phyloP scores from a whole-genome alignment of 495 filamentous ascomycete species.

The Saxophila tyrrhenica region DNA sequence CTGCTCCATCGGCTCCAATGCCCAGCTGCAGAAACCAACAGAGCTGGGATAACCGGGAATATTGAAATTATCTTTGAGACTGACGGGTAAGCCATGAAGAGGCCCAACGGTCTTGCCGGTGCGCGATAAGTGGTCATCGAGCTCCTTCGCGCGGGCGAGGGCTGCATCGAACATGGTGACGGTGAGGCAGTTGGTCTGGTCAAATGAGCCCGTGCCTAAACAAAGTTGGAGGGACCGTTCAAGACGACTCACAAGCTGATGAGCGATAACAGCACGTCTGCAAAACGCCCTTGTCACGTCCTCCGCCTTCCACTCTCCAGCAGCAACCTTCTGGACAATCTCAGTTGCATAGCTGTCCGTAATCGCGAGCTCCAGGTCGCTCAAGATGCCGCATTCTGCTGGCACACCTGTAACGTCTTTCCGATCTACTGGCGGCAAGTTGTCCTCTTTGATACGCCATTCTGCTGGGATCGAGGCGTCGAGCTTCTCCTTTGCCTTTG shows the following conservation, averaged over 20 bases:
- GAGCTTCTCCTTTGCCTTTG: conserved; percentile 12
- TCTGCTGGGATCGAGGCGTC: conserved; percentile 9
- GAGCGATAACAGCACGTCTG: conserved; percentile 45
- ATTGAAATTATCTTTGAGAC: conserved; percentile 32
- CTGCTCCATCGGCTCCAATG: conserved; percentile 19
- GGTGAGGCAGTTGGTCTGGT: conserved; percentile 46
- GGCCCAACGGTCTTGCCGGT: conserved; percentile 35
- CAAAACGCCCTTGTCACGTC: conserved; percentile 47
- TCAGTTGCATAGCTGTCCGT: conserved; percentile 16
- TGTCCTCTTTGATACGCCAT: conserved; percentile 11
- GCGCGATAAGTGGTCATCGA: conserved; percentile 37
- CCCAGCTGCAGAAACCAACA: conserved; percentile 25
- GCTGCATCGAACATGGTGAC: conserved; percentile 55
- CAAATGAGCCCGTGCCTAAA: not conserved
- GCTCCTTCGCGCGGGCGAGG: conserved; percentile 43
- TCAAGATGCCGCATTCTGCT: conserved; percentile 12
- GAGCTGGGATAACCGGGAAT: conserved; percentile 9
- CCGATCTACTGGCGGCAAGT: conserved; percentile 11
- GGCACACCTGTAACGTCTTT: conserved; percentile 16
- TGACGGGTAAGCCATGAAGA: conserved; percentile 28
- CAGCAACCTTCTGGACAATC: conserved; percentile 16
- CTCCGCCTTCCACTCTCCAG: conserved; percentile 19
- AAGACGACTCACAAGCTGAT: conserved; percentile 38
- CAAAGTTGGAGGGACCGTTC: not conserved
- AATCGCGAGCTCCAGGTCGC: conserved; percentile 18